These are phyloP conservation scores for Acaromyces ingoldii DNA, from an alignment of 1,284 basidiomycete genomes.

Conservation along the genomic window DNA sequence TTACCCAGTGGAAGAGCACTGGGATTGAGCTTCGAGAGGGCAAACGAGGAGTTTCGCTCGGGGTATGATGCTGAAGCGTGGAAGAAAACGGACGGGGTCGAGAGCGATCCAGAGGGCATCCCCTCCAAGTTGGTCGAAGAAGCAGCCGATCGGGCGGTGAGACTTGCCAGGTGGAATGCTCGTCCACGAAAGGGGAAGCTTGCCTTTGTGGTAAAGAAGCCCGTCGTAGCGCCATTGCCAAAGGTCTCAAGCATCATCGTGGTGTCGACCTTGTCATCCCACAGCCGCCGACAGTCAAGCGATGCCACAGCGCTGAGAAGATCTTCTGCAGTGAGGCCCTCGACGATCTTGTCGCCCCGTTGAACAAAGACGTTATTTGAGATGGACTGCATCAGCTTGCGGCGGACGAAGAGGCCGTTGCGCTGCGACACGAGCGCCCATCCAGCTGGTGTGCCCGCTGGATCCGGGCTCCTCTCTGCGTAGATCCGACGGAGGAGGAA, in stretches of 20 bases:
- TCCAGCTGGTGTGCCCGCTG: slow-evolving; percentile 58
- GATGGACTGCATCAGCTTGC: slow-evolving; percentile 69
- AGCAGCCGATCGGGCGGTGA: slow-evolving; percentile 61
- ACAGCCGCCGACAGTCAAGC: slow-evolving; percentile 63
- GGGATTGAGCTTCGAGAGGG: slow-evolving; percentile 67
- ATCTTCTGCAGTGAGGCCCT: slow-evolving; percentile 91
- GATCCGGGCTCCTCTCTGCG: slow-evolving; percentile 52
- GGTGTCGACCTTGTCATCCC: slow-evolving; percentile 78
- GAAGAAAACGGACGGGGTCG: slow-evolving; percentile 53
- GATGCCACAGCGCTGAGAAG: slow-evolving; percentile 65
- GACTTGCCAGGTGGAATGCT: slow-evolving; percentile 73
- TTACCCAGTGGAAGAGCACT: slow-evolving; percentile 70
- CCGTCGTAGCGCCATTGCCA: slow-evolving; percentile 65
- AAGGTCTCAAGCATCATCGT: slow-evolving; percentile 70
- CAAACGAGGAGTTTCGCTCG: slow-evolving; percentile 71
- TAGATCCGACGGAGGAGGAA: slow-evolving; percentile 42
- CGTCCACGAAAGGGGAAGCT: slow-evolving; percentile 88
- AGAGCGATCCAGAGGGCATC: slow-evolving; percentile 57
- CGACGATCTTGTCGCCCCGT: slow-evolving; percentile 83
- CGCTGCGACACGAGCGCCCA: slow-evolving; percentile 81
- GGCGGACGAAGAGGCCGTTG: slow-evolving; percentile 68
- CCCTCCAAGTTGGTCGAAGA: background rate
- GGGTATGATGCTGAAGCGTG: slow-evolving; percentile 55
- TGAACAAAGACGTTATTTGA: slow-evolving; percentile 79
- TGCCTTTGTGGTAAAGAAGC: slow-evolving; percentile 57